Conservation (phyloP, 2,329 filamentous ascomycete species). For the Aspergillus pseudoglaucus region DNA sequence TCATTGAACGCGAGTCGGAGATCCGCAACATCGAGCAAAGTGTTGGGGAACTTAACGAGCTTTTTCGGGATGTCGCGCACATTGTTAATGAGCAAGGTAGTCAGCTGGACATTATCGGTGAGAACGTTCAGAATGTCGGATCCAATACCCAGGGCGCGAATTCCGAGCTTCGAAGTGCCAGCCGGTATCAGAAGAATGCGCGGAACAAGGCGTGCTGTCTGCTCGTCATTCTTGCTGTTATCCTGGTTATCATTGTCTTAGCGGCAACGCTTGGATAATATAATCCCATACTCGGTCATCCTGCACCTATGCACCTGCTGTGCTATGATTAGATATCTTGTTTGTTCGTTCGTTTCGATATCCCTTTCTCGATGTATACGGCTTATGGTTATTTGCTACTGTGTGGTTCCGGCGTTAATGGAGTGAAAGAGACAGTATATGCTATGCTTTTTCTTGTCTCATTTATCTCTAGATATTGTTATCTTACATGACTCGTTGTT, state of each 20-base stretch:
- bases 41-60: conserved; percentile 88
- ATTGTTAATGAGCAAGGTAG: conserved; percentile 94
- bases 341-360: conserved; percentile 24
- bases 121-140: conserved; percentile 78
- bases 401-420: conserved; percentile 11
- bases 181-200: conserved; percentile 89
- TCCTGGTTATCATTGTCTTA: conserved; percentile 81
- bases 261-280: conserved; percentile 69
- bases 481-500: conserved; percentile 29
- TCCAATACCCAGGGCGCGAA: conserved; percentile 81
- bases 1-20: conserved; percentile 92
- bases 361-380: conserved; percentile 23
- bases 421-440: conserved; percentile 17
- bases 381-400: conserved; percentile 4
- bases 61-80: conserved; percentile 96
- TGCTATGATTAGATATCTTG: conserved; percentile 13
- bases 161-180: conserved; percentile 74
- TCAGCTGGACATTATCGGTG: conserved; percentile 75
- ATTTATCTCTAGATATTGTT: conserved; percentile 14
- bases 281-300: neutral
- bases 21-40: conserved; percentile 97
- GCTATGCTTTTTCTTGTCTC: conserved; percentile 14
- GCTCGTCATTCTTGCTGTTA: conserved; percentile 78
- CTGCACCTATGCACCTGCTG: neutral
- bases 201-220: conserved; percentile 92